phyloP scores from a whole-genome alignment of 257 asterid genomes.

The Plantago major region DNA sequence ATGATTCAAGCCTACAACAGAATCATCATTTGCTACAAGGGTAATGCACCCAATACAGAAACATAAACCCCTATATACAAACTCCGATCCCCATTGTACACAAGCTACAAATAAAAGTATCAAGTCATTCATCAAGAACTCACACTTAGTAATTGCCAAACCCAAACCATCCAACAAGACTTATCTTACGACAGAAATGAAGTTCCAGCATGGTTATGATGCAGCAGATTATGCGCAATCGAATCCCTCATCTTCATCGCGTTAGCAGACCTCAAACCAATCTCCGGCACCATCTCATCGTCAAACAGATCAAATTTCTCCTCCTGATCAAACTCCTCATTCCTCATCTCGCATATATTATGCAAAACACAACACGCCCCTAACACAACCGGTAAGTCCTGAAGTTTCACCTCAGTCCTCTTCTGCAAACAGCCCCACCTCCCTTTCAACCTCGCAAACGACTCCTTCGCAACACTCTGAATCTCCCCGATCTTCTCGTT shows the following conservation, averaged over 20 bases:
- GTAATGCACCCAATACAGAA: neutral
- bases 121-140: too few species aligned
- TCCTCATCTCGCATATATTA: constrained; percentile 78
- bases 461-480: constrained; percentile 41
- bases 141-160: neutral
- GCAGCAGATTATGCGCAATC: constrained; percentile 82
- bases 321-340: constrained; percentile 49
- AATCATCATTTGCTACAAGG: constrained; percentile 12
- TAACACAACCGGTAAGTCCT: constrained; percentile 80
- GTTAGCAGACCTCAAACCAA: constrained; percentile 51
- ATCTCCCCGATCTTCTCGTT: constrained; percentile 72
- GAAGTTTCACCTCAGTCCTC: constrained; percentile 83
- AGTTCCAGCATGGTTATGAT: constrained; percentile 88
- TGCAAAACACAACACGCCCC: constrained; percentile 97
- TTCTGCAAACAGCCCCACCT: constrained; percentile 91
- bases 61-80: constrained; percentile 1
- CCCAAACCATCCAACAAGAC: neutral
- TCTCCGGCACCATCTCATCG: constrained; percentile 78
- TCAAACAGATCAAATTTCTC: constrained; percentile 62
- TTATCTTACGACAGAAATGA: constrained; percentile 51
- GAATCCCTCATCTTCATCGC: constrained; percentile 74
- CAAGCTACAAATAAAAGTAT: neutral
- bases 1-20: constrained; percentile 16
- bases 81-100: neutral
- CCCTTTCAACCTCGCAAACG: constrained; percentile 72